Evolutionary conservation across 2,329 filamentous ascomycete species (phyloP), one percentile per base, ranked within the genome.

Genomic region (Diaporthe citriasiana): DNA sequence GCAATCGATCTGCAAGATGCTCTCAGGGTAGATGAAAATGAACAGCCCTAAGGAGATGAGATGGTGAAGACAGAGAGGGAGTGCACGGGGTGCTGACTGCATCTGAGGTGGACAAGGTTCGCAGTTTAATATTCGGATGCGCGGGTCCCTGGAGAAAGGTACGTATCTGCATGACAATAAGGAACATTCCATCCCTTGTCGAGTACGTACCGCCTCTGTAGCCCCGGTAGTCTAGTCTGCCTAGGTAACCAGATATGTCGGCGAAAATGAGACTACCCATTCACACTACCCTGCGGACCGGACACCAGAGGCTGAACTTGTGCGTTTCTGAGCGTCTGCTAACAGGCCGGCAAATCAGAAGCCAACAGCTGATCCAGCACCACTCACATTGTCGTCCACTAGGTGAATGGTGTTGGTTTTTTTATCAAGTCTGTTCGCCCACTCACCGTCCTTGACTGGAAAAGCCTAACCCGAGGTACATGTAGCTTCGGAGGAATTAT

Each of bases 91-190:
- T 47, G 38, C 68, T 71, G 57, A 68, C 57, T 40, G 57, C 50
- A 45, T 27, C 15, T 63, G 60, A 50, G 35, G 68, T 59, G 51
- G 69, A 72, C 45, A 59, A 42, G 69, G 40, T 53, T 60, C 42
- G 66, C 40, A 72, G 53, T 74, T 72, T 74, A 74, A 74, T 53
- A 53, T 72, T 27, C n/a, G 27, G 42, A 57, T 60, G 22, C 35
- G 19, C n/a, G 27, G 33, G 42, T 60, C 27, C 22, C 40, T 17
- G 27, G 57, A 15, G 40, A 17, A 30, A 25, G 51, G 63, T 70
- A 73, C 59, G 59, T 71, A 60, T 60, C 69, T 51, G 42, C 55
- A 51, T 19, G 69, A 35, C 13, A 33, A 51, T 25, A 13, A 50
- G 69, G 27, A 60, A 71, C 55, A 47, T 25, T 27, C 53, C 69